Evolutionary conservation across 257 asterid species (phyloP).

Genomic region (Nicotiana attenuata): DNA sequence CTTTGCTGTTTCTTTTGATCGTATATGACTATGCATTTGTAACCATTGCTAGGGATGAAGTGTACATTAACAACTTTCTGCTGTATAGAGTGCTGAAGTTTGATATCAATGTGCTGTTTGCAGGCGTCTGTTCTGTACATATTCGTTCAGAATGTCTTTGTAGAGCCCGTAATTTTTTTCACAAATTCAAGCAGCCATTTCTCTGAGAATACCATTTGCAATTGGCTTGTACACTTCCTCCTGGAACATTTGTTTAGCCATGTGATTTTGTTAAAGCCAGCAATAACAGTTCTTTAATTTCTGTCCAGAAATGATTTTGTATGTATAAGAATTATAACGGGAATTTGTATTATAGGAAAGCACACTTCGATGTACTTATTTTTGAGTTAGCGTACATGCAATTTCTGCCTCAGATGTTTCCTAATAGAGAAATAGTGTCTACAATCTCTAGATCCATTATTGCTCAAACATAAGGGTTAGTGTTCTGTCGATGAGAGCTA

Average conservation of each 20-base stretch:
- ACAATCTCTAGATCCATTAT: no score
- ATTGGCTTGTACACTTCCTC: slow-evolving; percentile 6
- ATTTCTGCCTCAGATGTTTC: background rate
- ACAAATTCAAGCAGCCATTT: slow-evolving; percentile 2
- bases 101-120: background rate
- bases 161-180: background rate
- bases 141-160: background rate
- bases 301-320: background rate
- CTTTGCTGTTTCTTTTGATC: background rate
- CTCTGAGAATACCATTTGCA: slow-evolving; percentile 6
- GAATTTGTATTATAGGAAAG: background rate
- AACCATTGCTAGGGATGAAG: background rate
- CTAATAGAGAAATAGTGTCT: no score
- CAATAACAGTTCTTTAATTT: background rate
- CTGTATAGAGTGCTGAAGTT: background rate
- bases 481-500: no score
- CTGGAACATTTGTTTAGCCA: background rate
- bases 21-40: background rate
- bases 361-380: background rate
- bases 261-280: slow-evolving; percentile 8
- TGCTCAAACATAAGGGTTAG: background rate
- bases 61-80: background rate
- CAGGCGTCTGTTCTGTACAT: slow-evolving; percentile 9
- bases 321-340: slow-evolving; percentile 3
- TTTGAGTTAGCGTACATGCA: background rate